A percentile compares a stretch with the other conserved stretches of the same genome.
Conservation (phyloP, 495 filamentous ascomycete genomes). For the Podospora pseudocomata region DNA sequence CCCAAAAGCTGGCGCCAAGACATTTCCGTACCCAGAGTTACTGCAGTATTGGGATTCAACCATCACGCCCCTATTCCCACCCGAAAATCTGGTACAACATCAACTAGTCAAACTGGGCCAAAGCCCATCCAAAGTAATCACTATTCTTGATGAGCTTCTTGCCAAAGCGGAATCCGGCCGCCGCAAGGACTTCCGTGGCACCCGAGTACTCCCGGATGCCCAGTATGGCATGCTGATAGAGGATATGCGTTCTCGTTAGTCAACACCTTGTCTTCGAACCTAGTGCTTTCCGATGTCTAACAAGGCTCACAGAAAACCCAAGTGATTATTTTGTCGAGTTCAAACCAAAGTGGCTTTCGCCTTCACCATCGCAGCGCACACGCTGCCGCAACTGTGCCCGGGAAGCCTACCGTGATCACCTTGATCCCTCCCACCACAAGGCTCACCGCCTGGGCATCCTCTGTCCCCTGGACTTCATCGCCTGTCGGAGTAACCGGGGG, state of each 20-base stretch:
- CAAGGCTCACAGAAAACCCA: constrained; percentile 21
- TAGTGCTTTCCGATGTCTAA: neutral
- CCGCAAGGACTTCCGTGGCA: constrained; percentile 49
- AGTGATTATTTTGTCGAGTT: constrained; percentile 63
- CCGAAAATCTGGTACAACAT: constrained; percentile 58
- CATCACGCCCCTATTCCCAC: constrained; percentile 56
- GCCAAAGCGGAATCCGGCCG: constrained; percentile 37
- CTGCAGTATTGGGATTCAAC: constrained; percentile 54
- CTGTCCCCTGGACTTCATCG: constrained; percentile 31
- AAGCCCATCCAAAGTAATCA: constrained; percentile 22
- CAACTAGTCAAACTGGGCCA: constrained; percentile 50
- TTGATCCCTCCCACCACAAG: constrained; percentile 10
- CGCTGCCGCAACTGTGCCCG: constrained; percentile 88
- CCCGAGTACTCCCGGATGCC: constrained; percentile 52
- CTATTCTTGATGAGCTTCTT: constrained; percentile 51
- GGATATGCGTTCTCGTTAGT: constrained; percentile 62
- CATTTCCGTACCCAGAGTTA: constrained; percentile 53
- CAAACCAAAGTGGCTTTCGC: constrained; percentile 92
- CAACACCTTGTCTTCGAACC: constrained; percentile 4
- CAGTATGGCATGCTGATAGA: constrained; percentile 71
- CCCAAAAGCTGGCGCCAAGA: constrained; percentile 57
- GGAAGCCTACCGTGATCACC: constrained; percentile 44
- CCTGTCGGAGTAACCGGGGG: neutral
- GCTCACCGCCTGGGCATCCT: constrained; percentile 11
- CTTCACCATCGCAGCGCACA: constrained; percentile 72